Percentiles rank a stretch among this genome's conserved stretches.
Evolutionary conservation across 1,284 basidiomycete genomes (phyloP).

Genomic region (Exobasidium rhododendri): DNA sequence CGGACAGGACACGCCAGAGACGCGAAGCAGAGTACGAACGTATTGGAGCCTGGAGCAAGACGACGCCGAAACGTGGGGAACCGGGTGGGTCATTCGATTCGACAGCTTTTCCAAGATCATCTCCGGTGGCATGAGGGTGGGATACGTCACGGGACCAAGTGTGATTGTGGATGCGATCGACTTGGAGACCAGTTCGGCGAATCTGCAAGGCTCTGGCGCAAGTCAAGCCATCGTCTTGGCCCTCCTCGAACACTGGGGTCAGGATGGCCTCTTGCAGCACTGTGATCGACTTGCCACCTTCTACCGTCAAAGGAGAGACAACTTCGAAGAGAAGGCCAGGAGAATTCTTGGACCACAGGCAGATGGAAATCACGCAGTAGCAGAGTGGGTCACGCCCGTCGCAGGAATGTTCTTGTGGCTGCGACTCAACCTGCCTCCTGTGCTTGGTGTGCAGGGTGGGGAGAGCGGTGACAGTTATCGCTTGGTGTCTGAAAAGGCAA

Average conservation of each 20-base stretch:
- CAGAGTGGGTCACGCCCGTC: constrained; percentile 72
- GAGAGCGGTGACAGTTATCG: constrained; percentile 66
- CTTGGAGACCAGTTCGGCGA: constrained; percentile 66
- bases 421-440: constrained; percentile 44
- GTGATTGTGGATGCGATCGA: constrained; percentile 72
- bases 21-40: constrained; percentile 28
- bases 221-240: constrained; percentile 72
- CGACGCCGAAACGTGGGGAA: constrained; percentile 27
- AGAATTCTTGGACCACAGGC: constrained; percentile 65
- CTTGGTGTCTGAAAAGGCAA: constrained; percentile 74
- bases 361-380: constrained; percentile 23
- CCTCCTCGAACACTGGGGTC: constrained; percentile 68
- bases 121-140: constrained; percentile 60
- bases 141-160: constrained; percentile 77
- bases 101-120: constrained; percentile 66
- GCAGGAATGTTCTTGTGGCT: constrained; percentile 64
- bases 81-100: constrained; percentile 50
- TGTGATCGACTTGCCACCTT: constrained; percentile 68
- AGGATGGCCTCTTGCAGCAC: constrained; percentile 72
- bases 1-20: constrained; percentile 35
- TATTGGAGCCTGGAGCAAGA: constrained; percentile 46
- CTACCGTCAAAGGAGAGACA: constrained; percentile 73
- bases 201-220: constrained; percentile 68
- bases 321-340: constrained; percentile 73
- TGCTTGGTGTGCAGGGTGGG: constrained; percentile 1